Evolutionary conservation across 2,329 filamentous ascomycete genomes (phyloP).

Genomic region (Fusarium nelsonii): DNA sequence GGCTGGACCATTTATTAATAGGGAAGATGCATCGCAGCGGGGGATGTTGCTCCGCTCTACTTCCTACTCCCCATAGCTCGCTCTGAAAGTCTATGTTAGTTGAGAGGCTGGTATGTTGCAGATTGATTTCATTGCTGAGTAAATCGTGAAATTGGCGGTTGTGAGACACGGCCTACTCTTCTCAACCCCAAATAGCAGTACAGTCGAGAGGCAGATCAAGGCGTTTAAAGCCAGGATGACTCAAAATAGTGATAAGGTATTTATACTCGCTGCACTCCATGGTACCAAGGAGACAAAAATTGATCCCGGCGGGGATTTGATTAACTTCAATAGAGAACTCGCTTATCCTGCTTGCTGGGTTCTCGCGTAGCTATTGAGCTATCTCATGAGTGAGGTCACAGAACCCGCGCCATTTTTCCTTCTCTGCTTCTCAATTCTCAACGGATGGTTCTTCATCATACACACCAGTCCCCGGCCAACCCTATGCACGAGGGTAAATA

Average conservation of each 20-base stretch:
- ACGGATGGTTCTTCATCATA: too few species aligned
- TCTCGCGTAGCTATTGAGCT: too few species aligned
- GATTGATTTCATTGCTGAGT: slow-evolving; percentile 22
- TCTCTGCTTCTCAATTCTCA: too few species aligned
- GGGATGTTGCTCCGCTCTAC: neutral
- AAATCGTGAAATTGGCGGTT: neutral
- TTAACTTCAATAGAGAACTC: too few species aligned
- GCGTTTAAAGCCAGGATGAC: slow-evolving; percentile 4
- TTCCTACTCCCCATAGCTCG: neutral
- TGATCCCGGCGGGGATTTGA: too few species aligned
- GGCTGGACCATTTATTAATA: slow-evolving; percentile 42
- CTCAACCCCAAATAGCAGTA: accelerated
- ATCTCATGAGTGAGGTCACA: too few species aligned
- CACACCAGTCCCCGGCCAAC: too few species aligned
- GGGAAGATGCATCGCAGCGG: slow-evolving; percentile 50
- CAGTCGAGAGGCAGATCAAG: slow-evolving; percentile 19
- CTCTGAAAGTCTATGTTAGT: neutral
- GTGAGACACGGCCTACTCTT: neutral
- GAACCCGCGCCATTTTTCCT: too few species aligned
- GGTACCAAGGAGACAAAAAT: slow-evolving; percentile 3
- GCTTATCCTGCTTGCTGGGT: too few species aligned
- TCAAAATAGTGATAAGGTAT: slow-evolving; percentile 5
- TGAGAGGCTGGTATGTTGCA: slow-evolving; percentile 45
- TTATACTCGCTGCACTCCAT: neutral
- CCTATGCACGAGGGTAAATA: too few species aligned